Evolutionary conservation across 169 alveolate genomes (phyloP).

Genomic region (Cryptosporidium baileyi): DNA sequence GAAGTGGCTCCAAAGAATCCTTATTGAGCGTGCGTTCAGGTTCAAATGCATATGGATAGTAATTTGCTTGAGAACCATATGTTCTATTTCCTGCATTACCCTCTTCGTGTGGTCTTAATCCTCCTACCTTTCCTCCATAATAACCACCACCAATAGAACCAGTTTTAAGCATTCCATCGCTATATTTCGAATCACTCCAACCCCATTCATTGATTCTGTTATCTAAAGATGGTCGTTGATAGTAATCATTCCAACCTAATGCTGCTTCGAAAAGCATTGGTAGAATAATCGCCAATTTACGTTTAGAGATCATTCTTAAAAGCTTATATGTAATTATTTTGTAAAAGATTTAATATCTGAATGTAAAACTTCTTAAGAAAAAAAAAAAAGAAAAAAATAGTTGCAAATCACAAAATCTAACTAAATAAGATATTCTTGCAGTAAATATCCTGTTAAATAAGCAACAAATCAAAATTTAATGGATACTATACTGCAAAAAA

Average conservation of each 20-base stretch:
- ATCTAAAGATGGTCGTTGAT: neutral
- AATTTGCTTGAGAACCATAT: neutral
- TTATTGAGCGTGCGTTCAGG: neutral
- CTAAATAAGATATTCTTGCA: too few relatives aligned
- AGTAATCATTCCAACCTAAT: neutral
- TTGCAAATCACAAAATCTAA: too few relatives aligned
- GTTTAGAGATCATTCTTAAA: conserved; percentile 30
- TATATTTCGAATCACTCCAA: neutral
- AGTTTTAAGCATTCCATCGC: neutral
- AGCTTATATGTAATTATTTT: too few relatives aligned
- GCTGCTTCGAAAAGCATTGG: conserved; percentile 42
- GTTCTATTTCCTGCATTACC: conserved; percentile 32
- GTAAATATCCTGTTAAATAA: too few relatives aligned
- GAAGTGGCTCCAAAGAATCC: neutral
- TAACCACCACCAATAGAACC: conserved; percentile 56
- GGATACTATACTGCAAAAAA: too few relatives aligned
- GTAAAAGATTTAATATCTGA: too few relatives aligned
- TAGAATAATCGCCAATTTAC: conserved; percentile 43
- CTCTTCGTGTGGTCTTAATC: conserved; percentile 3
- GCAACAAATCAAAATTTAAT: too few relatives aligned
- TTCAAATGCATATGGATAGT: conserved; percentile 10
- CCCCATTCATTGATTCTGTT: conserved; percentile 32
- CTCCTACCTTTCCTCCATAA: conserved; percentile 18
- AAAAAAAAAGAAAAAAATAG: too few relatives aligned
- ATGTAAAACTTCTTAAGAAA: too few relatives aligned